Base-by-base conservation (phyloP, 345 rosid species). In the Balakata baccata region DNA sequence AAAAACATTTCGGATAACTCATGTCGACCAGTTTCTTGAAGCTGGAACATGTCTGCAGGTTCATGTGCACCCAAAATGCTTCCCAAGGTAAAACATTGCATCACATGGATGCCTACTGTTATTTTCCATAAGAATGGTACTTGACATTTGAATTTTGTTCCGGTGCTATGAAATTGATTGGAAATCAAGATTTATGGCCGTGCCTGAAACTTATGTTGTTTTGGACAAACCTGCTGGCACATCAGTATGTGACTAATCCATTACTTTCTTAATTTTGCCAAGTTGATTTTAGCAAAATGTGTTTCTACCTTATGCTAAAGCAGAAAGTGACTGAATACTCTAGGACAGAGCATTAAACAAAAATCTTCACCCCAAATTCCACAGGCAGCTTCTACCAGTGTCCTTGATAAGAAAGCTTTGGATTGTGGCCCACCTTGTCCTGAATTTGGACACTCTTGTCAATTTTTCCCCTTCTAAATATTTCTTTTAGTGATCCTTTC, bases 201-300 rank as follows among this genome's bases (percentile, higher is more conserved):
- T 88, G 75, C 68, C 90, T 3, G 93, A 92, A 41, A 87, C 89
- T 71, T 89, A 83, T 80, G 95, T 90, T n/a, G 87, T 94, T 72
- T 78, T 94, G 88, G 92, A 94, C 85, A 92, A 94, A 84, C 97
- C 98, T 78, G 92, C 96, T 3, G 97, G 97, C 67, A 94, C 93
- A 73, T 85, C 98, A 71, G 98, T 92, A 86, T 69, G 91, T 74
- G 45, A 66, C 75, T 72, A n/a, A 63, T 78, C 59, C 45, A 20
- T 74, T 79, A 56, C n/a, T 22, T 54, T 64, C 18, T 56, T 46
- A 7, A 10, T 56, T 7, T 41, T 70, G 53, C 9, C 45, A 7
- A 17, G 39, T 17, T 66, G 70, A 56, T 9, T 18, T 68, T 20
- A 23, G 41, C 68, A 4, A 25, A 25, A 8, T 23, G 4, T 16